Evolutionary conservation across 2,329 filamentous ascomycete species (phyloP), one percentile per base, ranked within the genome.

Genomic region (Thielaviopsis punctulata): DNA sequence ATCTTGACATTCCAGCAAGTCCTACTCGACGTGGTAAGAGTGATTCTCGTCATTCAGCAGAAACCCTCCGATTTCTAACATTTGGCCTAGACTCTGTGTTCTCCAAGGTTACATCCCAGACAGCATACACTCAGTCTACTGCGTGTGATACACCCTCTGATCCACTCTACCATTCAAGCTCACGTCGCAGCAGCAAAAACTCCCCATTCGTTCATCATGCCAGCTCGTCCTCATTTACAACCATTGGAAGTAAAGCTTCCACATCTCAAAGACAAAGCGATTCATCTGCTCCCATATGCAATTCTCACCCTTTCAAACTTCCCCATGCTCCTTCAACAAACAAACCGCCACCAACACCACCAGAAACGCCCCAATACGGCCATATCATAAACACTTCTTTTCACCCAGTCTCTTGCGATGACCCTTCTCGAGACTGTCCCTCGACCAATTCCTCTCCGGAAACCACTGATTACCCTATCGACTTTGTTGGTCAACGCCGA

Each of bases 211-310:
- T 69, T 13, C 70, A 73, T 54, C 60, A 62, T 8, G 58, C 72
- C 12, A 69, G 66, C 2, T 63, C 66, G 13, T 65, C 61, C 2
- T 72, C 71, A 1, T 69, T 66, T 53, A 60, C 72, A 44, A 69
- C 65, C 4, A 65, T 66, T 55, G 66, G 59, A 10, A 68, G 66
- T 5, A 65, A 70, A 52, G 60, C 68, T 33, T 64, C 60, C 1
- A 59, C 65, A 15, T 63, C 64, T n/a, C 59, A 60, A 7, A 63
- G 63, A 24, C 49, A 52, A 12, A 36, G 23, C 2, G 47, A 48
- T 24, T 30, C 50, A 25, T 21, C 13, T 15, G 8, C 22, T 12
- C 43, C 22, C 12, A 39, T 23, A 49, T 6, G n/a, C 36, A 23
- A 24, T 25, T 36, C 24, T 21, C 24, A 7, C 46, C 39, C 24